Evolutionary conservation across 2,329 filamentous ascomycete species (phyloP), one percentile per base, ranked within the genome.

Genomic region (Curvularia sp.): DNA sequence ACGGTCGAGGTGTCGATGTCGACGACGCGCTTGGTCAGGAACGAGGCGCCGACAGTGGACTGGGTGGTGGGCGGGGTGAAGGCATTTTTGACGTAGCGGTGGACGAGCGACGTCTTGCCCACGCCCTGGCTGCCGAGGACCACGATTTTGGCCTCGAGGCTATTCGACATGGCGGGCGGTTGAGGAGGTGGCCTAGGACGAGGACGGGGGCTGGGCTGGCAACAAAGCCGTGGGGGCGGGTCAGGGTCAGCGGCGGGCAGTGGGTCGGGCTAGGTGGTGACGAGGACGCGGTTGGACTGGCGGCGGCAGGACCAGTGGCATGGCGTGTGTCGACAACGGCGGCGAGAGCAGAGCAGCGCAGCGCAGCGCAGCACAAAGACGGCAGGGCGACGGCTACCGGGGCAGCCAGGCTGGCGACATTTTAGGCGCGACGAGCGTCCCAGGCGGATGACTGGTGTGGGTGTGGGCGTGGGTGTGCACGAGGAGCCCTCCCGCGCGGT

Each of bases 1-100:
- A 91, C 84, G 1, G 92, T 95, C 70, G 94, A 91, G 22, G 89
- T 91, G 75, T 97, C 91, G 61, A 86, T 87, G 78, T 97, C 93
- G 51, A 81, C 75, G 15, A 90, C 84, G 42, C 91, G 80, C 61
- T 90, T 86, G 28, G 90, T 88, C 44, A 93, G 77, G 62, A 85
- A 83, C 26, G 82, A 81, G 71, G 81, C 81, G 62, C 81, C 81
- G 61, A 83, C 78, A 13, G 81, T 83, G 8, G 80, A 81, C 56
- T 79, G 79, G 13, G 80, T 81, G 24, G 77, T 77, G 15, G 79
- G 79, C 6, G 88, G 88, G 63, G 87, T 85, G 77, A 90, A 92
- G 58, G 85, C 81, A 73, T 89, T 89, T 64, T 89, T 89, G 78
- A 89, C 89, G 72, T 89, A 93, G 63, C 90, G 87, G 80, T 88